A percentile compares a stretch with the other conserved stretches of the same genome.
phyloP scores from a whole-genome alignment of 2,329 filamentous ascomycete species.

The Monilinia fructicola region DNA sequence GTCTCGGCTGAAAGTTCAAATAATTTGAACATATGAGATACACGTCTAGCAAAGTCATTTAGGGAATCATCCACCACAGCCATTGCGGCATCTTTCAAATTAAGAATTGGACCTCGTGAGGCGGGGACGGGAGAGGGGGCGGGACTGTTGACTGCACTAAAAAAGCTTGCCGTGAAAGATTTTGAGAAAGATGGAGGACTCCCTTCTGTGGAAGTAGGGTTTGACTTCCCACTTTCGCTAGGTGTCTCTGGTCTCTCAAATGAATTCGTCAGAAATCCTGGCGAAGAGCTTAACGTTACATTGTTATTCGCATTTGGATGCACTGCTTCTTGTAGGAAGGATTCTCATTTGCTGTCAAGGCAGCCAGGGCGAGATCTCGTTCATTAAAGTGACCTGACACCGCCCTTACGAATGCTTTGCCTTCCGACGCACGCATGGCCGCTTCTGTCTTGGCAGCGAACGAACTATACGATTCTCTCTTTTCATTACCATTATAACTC shows the following conservation, averaged over 20 bases:
- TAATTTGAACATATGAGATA: slow-evolving; percentile 70
- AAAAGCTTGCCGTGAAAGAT: neutral
- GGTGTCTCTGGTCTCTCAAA: slow-evolving; percentile 25
- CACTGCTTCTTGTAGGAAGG: slow-evolving; percentile 31
- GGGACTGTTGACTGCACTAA: slow-evolving; percentile 22
- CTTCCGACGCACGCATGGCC: slow-evolving; percentile 61
- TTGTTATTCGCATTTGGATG: slow-evolving; percentile 37
- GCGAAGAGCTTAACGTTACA: slow-evolving; percentile 23
- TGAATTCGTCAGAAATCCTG: slow-evolving; percentile 26
- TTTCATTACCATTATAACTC: slow-evolving; percentile 4
- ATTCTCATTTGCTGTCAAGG: slow-evolving; percentile 22
- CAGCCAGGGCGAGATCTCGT: slow-evolving; percentile 14
- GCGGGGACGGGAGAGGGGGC: slow-evolving; percentile 15
- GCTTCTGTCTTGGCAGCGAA: slow-evolving; percentile 50
- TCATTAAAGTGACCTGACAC: slow-evolving; percentile 24
- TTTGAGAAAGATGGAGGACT: slow-evolving; percentile 5
- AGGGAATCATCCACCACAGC: slow-evolving; percentile 59
- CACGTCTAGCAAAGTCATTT: slow-evolving; percentile 66
- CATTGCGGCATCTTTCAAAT: slow-evolving; percentile 33
- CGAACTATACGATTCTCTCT: slow-evolving; percentile 26
- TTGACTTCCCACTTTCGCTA: slow-evolving; percentile 18
- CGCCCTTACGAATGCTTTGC: slow-evolving; percentile 52
- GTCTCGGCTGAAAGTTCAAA: slow-evolving; percentile 78
- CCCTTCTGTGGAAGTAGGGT: slow-evolving; percentile 11
- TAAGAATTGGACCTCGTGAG: slow-evolving; percentile 29